Evolutionary conservation across 2,329 filamentous ascomycete genomes (phyloP), one percentile per base, ranked within the genome.

Genomic region (Epichloe amarillans): DNA sequence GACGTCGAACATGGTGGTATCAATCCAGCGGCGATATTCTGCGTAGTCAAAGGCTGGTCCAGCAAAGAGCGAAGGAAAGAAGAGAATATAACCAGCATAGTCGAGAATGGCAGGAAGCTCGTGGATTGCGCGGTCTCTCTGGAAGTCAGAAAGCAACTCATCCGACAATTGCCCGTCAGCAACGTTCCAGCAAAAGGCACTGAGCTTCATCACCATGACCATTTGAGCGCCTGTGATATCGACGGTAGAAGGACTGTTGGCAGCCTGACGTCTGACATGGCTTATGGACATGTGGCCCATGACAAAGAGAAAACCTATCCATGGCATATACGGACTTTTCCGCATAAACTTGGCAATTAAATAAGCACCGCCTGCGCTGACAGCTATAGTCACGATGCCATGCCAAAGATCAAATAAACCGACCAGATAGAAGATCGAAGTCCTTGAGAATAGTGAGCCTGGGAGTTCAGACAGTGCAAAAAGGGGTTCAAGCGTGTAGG

Each of bases 191-290:
- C 88, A 95, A 64, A 98, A 98, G 5, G 91, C 86, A 21, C 83
- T 88, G 37, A 98, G 80, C 68, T 98, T 98, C 88, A 98, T 98
- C 55, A 97, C 84, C 59, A 97, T 71, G 36, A 98, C 93, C 93
- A 98, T 98, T 67, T 98, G 93, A 1, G 91, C 89, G 40, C 86
- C 90, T 0, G 91, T 96, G 58, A 98, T 90, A 65, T 98, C 93
- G 53, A 95, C 75, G 2, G 71, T 68, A 39, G 78, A 74, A 0
- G 86, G 79, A 54, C 80, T 75, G 58, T 85, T 75, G 39, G 77
- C 71, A 39, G 82, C 78, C 66, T 95, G 88, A 39, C 94, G 86
- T 52, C 80, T 72, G 55, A 98, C 84, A 66, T 98, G 93, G 65
- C 82, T 95, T 60, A 91, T 66, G 44, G 90, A 91, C 84, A 97